phyloP scores from a whole-genome alignment of 2,329 filamentous ascomycete species.

The Pyricularia sp. region DNA sequence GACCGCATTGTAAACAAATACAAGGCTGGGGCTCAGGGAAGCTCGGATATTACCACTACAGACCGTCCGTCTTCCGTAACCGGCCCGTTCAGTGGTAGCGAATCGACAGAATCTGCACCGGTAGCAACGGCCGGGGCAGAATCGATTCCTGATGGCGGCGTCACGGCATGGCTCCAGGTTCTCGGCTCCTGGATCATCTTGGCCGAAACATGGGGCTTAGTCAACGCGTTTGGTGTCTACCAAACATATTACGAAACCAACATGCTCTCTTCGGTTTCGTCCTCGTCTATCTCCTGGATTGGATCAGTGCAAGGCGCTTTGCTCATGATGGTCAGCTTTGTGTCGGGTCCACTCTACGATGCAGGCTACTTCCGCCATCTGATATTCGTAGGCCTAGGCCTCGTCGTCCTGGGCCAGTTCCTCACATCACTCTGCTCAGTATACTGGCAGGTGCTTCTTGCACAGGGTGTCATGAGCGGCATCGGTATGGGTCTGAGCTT shows the following conservation, averaged over 20 bases:
- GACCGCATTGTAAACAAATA: background rate
- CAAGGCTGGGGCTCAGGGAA: background rate
- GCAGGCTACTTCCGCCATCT: slow-evolving; percentile 29
- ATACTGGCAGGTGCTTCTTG: slow-evolving; percentile 32
- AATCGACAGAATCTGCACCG: background rate
- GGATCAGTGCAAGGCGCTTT: slow-evolving; percentile 31
- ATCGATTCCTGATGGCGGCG: slow-evolving; percentile 22
- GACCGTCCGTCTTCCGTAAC: background rate
- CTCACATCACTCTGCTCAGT: slow-evolving; percentile 32
- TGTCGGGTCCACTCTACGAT: slow-evolving; percentile 32
- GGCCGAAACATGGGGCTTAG: slow-evolving; percentile 26
- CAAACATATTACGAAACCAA: slow-evolving; percentile 32
- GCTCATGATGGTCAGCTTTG: slow-evolving; percentile 27
- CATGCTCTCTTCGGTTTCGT: slow-evolving; percentile 20
- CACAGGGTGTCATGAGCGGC: slow-evolving; percentile 28
- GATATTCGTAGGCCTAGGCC: slow-evolving; percentile 23
- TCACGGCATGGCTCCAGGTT: slow-evolving; percentile 29
- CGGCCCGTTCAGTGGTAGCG: background rate
- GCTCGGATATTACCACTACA: background rate
- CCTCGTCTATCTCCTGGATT: slow-evolving; percentile 35
- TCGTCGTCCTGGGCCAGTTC: slow-evolving; percentile 31
- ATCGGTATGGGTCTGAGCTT: slow-evolving; percentile 25
- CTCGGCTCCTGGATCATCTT: slow-evolving; percentile 26
- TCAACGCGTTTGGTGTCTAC: slow-evolving; percentile 30
- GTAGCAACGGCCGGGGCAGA: background rate